Evolutionary conservation across 2,329 filamentous ascomycete genomes (phyloP).

Genomic region (Calonectria ilicicola): DNA sequence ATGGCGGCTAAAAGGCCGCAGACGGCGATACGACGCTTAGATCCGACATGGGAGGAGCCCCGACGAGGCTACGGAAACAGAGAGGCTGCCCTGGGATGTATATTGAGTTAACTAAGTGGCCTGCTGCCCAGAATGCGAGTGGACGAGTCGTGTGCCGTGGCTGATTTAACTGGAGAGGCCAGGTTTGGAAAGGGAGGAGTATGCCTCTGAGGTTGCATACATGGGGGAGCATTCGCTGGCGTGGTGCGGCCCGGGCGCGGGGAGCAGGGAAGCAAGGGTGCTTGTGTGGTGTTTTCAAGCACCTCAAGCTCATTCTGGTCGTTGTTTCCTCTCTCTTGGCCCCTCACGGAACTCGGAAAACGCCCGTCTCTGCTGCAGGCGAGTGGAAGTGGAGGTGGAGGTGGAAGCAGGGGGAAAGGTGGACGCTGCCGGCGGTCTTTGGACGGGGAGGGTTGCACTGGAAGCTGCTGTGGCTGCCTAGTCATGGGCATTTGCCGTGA

Average conservation of each 20-base stretch:
- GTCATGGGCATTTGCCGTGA: neutral
- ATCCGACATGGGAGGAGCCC: constrained; percentile 6
- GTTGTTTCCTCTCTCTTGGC: neutral
- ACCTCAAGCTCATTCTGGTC: neutral
- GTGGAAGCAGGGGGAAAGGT: neutral
- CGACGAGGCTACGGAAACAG: neutral
- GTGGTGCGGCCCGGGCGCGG: constrained; percentile 10
- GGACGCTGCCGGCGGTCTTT: neutral
- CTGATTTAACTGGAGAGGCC: constrained; percentile 6
- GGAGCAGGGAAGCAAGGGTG: neutral
- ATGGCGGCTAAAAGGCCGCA: constrained; percentile 6
- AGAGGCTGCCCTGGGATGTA: neutral
- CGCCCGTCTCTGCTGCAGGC: neutral
- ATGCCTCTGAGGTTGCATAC: neutral
- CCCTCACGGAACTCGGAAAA: constrained; percentile 11
- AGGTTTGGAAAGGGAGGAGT: neutral
- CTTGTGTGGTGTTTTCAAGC: neutral
- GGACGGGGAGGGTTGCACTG: neutral
- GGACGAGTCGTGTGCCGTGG: neutral
- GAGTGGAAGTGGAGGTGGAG: constrained; percentile 11
- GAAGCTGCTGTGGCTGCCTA: neutral
- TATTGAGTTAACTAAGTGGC: constrained; percentile 11
- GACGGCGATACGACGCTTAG: constrained; percentile 17
- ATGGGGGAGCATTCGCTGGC: constrained; percentile 3
- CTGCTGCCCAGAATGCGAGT: neutral